These are phyloP conservation scores for Solanum chmielewskii DNA, from an alignment of 257 asterid species.

Conservation along the genomic window DNA sequence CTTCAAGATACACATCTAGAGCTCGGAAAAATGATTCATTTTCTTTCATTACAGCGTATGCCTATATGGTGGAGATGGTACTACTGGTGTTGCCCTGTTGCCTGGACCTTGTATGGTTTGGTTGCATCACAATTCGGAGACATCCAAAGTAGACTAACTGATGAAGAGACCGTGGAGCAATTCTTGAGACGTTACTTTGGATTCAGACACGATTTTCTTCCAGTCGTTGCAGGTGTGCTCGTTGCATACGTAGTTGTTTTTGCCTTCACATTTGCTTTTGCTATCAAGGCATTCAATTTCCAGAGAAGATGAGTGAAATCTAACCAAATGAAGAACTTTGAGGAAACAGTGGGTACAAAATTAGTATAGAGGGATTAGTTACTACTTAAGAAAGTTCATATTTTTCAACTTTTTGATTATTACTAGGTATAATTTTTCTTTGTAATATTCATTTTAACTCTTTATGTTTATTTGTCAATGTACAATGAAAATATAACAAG, in stretches of 20 bases:
- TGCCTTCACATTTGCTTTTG: conserved; percentile 29
- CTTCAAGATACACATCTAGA: neutral
- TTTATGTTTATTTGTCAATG: neutral
- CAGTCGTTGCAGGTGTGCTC: conserved; percentile 26
- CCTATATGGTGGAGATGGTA: conserved; percentile 66
- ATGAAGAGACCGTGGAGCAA: conserved; percentile 19
- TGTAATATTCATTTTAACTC: neutral
- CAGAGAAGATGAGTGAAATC: conserved; percentile 28
- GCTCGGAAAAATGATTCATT: neutral
- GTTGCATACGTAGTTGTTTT: conserved; percentile 24
- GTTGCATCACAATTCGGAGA: conserved; percentile 38
- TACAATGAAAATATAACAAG: neutral
- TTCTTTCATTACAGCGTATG: conserved; percentile 15
- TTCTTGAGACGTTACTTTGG: conserved; percentile 41
- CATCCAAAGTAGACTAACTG: neutral
- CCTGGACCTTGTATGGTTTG: conserved; percentile 45
- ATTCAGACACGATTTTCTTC: conserved; percentile 40
- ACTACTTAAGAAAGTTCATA: neutral
- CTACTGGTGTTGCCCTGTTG: conserved; percentile 30
- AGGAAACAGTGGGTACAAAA: neutral
- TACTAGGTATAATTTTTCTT: neutral
- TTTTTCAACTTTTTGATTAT: neutral
- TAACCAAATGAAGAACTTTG: neutral
- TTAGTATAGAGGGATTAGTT: neutral
- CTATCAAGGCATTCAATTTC: conserved; percentile 45